Evolutionary conservation across 768 basidiomycete genomes (phyloP), one percentile per base, ranked within the genome.

Genomic region (Termitomyces bulborhizus): DNA sequence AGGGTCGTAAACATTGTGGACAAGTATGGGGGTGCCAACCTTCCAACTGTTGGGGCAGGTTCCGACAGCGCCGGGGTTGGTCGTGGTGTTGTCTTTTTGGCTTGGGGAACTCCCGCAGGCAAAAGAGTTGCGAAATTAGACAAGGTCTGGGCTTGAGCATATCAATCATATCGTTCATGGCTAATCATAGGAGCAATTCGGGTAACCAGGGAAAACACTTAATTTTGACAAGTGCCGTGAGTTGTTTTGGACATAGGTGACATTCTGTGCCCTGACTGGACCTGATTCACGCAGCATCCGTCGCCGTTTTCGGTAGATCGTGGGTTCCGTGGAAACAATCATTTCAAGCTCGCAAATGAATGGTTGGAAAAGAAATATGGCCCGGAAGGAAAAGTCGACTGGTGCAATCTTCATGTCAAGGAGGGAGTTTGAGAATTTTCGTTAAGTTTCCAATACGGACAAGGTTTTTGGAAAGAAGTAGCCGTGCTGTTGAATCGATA

Each of bases 241-340:
- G 85, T 78, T 40, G 52, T 57, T 21, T 50, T 60, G 39, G 52
- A 53, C 16, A 52, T 56, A 54, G 18, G 29, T 45, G 50, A 40
- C 26, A 29, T 43, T 12, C 16, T 44, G 45, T 21, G 48, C 53
- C 55, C 56, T 64, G 57, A 61, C 53, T 53, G 55, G 47, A 42
- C 6, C 16, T 71, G 61, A 60, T 57, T 43, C 62, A 32, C 7
- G 27, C 70, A 90, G 81, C 93, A 97, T 71, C 93, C 93, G 16
- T 92, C 88, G 29, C 94, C 93, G 6, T 71, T 84, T 16, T 85
- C 88, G 51, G 93, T 88, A 3, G 71, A 79, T 59, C 78, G 78
- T 55, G 93, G 94, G 9, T 97, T 95, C 73, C 68, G 91, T 59
- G 93, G 91, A 47, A 95, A 94, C 67, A 83, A 82, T 48, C 95